Evolutionary conservation across 257 asterid species (phyloP), one percentile per base, ranked within the genome.

Genomic region (Handroanthus guayacan): DNA sequence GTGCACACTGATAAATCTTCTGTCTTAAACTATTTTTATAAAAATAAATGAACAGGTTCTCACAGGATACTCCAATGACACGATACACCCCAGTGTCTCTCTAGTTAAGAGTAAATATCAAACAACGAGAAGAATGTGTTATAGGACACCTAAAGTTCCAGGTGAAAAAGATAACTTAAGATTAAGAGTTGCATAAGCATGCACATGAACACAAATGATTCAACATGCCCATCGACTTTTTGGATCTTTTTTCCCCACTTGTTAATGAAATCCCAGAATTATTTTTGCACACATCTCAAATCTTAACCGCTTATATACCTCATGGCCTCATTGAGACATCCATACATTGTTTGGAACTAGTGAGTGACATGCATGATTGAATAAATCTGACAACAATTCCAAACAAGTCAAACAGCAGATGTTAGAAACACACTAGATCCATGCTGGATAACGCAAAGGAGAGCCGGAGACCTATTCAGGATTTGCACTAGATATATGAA

Each of bases 331-430:
- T 2, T 12, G 10, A 4, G 31, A 44, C 43, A 34, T 10, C n/a
- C 5, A 12, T 36, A 9, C 44, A 41, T 41, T 38, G 1, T 8
- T 54, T 1, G 38, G 43, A 43, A 71, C 44, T 12, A 43, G 2
- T 9, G 17, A 38, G 5, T 36, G 11, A 2, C 45, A 31, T 3
- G 52, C 48, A 56, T 45, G 41, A 45, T 37, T 66, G 47, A 14
- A 56, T 61, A 43, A 41, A 38, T 17, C 56, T 54, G 5, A 4
- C 72, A 10, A 18, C 37, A 70, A 11, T 18, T 34, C 75, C 70
- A 39, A 44, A 51, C 62, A 69, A 68, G 76, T 69, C 16, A 61
- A 47, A 61, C 51, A 58, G 54, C 50, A 5, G 38, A 17, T 63
- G n/a, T 12, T 13, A 36, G 64, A 62, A 74, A 47, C 39, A 10